A percentile compares a stretch with the other conserved stretches of the same genome.
Evolutionary conservation across 345 rosid species (phyloP).

Genomic region (Brassica incana): DNA sequence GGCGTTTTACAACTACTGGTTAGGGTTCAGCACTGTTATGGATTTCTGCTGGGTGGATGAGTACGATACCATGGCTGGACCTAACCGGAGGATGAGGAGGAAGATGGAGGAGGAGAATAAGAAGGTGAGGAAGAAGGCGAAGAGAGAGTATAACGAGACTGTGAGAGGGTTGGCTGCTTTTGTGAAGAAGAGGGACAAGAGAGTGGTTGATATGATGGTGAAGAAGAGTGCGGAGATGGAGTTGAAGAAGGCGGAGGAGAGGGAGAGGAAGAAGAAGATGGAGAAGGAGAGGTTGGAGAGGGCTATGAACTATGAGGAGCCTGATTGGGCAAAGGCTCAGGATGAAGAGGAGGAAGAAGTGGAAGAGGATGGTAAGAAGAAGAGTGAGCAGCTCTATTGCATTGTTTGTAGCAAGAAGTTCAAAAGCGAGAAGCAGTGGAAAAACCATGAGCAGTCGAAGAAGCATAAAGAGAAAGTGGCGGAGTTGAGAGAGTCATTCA

Average conservation of each 20-base stretch:
- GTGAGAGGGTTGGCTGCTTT: constrained; percentile 82
- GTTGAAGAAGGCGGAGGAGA: constrained; percentile 60
- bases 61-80: constrained; percentile 71
- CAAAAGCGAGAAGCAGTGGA: constrained; percentile 95
- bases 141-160: constrained; percentile 74
- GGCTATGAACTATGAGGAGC: constrained; percentile 56
- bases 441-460: constrained; percentile 95
- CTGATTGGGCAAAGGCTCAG: constrained; percentile 62
- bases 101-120: constrained; percentile 92
- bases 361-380: constrained; percentile 43
- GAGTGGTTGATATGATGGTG: constrained; percentile 76
- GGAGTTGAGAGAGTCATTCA: constrained; percentile 61
- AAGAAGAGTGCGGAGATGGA: constrained; percentile 71
- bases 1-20: constrained; percentile 85
- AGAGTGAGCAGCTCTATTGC: constrained; percentile 68
- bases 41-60: constrained; percentile 89
- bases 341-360: constrained; percentile 44
- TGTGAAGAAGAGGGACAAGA: constrained; percentile 91
- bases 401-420: constrained; percentile 88
- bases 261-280: constrained; percentile 59
- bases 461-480: constrained; percentile 96
- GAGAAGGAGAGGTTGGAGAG: constrained; percentile 71
- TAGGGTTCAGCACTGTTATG: constrained; percentile 77
- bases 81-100: constrained; percentile 72
- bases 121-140: constrained; percentile 86